These are phyloP conservation scores for Acanthamoeba royreba DNA, from an alignment of 208 protist genomes.

Conservation along the genomic window DNA sequence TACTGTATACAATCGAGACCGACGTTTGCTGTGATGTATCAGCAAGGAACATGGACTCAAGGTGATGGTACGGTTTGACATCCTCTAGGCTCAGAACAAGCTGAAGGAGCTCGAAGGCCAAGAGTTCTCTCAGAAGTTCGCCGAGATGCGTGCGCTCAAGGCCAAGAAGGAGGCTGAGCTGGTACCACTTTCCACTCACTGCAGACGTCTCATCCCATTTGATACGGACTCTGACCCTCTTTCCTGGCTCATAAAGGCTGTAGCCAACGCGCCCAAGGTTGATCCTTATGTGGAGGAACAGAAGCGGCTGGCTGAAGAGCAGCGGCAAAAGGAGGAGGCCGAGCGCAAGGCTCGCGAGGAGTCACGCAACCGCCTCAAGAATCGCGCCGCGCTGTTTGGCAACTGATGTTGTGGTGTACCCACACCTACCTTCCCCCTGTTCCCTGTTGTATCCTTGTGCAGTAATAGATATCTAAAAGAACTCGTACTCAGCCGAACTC, in stretches of 20 bases:
- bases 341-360: not conserved
- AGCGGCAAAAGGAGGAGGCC: constrained; percentile 25
- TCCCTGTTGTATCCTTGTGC: no score
- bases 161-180: constrained; percentile 41
- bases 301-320: not conserved
- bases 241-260: not conserved
- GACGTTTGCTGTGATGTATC: no score
- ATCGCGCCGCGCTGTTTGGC: constrained; percentile 1
- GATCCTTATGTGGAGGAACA: constrained; percentile 37
- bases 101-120: constrained; percentile 27
- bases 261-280: constrained; percentile 15
- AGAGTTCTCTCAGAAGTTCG: constrained; percentile 31
- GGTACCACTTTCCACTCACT: not conserved
- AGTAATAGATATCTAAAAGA: no score
- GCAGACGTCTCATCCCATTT: not conserved
- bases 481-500: no score
- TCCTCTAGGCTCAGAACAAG: constrained; percentile 41
- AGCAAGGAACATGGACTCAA: no score
- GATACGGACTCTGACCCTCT: not conserved
- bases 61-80: no score
- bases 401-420: no score
- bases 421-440: no score
- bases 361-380: constrained; percentile 8
- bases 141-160: constrained; percentile 26
- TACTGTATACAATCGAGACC: no score